These are phyloP conservation scores for Eucalyptus erythrocorys DNA, from an alignment of 345 rosid genomes.

Conservation along the genomic window DNA sequence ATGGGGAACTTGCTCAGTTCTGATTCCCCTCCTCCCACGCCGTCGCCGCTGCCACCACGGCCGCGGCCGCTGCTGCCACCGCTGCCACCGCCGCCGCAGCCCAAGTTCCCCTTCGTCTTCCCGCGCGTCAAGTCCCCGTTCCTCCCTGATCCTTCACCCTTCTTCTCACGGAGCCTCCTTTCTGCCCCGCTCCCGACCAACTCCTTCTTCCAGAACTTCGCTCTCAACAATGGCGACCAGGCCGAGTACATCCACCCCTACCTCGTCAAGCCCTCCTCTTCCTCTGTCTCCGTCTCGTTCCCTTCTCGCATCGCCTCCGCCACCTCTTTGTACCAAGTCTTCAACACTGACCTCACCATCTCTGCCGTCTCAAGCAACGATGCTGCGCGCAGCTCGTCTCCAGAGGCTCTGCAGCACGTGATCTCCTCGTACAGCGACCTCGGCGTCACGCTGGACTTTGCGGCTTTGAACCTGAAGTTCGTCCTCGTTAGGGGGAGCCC, in stretches of 20 bases:
- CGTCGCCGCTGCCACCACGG: fast-evolving
- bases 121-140: constrained; percentile 47
- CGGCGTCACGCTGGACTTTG: constrained; percentile 64
- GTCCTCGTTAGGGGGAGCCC: constrained; percentile 85
- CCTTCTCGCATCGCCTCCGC: constrained; percentile 52
- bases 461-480: constrained; percentile 55
- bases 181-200: constrained; percentile 72
- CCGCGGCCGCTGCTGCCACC: neutral
- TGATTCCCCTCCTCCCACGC: too few relatives aligned
- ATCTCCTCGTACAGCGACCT: constrained; percentile 69
- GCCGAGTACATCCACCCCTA: constrained; percentile 90
- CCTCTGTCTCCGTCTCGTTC: constrained; percentile 62
- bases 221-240: constrained; percentile 74
- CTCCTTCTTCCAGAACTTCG: constrained; percentile 84
- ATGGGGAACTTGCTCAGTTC: too few relatives aligned
- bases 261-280: constrained; percentile 48
- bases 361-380: constrained; percentile 18
- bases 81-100: neutral
- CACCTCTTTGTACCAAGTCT: constrained; percentile 49
- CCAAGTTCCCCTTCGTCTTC: constrained; percentile 43
- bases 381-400: too few relatives aligned
- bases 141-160: constrained; percentile 71
- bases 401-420: constrained; percentile 9
- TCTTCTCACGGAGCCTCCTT: constrained; percentile 58
- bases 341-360: constrained; percentile 53